These are phyloP conservation scores for Podospora appendiculata DNA, from an alignment of 495 filamentous ascomycete genomes.

Conservation along the genomic window DNA sequence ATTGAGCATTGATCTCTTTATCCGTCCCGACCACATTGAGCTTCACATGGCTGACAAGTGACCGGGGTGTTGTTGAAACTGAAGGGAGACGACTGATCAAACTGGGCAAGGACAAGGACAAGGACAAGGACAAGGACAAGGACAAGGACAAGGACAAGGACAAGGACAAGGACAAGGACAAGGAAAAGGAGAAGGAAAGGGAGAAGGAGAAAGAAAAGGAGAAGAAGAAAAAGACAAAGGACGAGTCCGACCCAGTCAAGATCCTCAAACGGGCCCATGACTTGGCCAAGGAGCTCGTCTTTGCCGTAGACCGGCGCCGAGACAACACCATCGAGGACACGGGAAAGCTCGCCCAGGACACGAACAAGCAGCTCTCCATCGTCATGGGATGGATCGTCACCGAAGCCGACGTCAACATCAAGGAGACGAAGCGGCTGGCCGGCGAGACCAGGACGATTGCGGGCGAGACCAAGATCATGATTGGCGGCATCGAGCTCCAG, in stretches of 20 bases:
- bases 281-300: neutral
- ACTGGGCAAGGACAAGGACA: too few relatives aligned
- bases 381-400: neutral
- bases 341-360: neutral
- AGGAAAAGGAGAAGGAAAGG: too few relatives aligned
- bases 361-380: neutral
- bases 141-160: neutral
- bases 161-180: neutral
- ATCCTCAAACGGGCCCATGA: neutral
- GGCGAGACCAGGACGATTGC: neutral
- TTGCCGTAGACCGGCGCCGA: neutral
- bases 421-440: neutral
- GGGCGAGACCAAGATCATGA: neutral
- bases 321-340: neutral
- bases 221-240: neutral
- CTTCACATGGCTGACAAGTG: too few relatives aligned
- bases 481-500: neutral
- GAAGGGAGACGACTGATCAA: too few relatives aligned
- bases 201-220: neutral
- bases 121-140: too few relatives aligned
- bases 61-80: too few relatives aligned
- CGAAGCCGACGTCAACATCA: neutral
- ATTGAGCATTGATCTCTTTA: too few relatives aligned
- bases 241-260: neutral
- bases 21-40: too few relatives aligned